Conservation (phyloP, 129 eudicot species). For the Flaveria robusta region DNA sequence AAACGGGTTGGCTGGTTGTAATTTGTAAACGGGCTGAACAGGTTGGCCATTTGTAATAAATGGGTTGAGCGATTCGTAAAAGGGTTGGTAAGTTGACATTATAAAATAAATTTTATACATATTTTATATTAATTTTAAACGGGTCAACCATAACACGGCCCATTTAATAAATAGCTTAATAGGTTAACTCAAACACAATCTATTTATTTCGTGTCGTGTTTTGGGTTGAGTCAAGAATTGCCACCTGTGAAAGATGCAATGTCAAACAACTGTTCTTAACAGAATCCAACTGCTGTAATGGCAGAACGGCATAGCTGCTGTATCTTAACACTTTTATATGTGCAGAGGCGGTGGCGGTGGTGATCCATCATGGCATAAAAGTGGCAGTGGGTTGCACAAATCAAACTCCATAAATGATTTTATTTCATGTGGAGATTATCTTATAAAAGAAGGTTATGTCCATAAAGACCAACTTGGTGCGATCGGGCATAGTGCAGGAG, state of each 20-base stretch:
- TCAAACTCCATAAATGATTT: conserved; percentile 78
- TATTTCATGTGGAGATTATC: conserved; percentile 71
- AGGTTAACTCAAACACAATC: neutral
- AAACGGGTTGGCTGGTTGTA: neutral
- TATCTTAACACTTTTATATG: conserved; percentile 16
- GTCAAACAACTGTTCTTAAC: neutral
- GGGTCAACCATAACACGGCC: neutral
- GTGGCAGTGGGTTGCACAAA: conserved; percentile 67
- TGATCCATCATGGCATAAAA: conserved; percentile 78
- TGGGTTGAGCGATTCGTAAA: neutral
- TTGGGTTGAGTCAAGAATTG: neutral
- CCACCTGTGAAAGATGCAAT: neutral
- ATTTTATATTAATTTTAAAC: neutral
- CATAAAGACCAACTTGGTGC: conserved; percentile 58
- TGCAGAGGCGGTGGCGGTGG: conserved; percentile 84
- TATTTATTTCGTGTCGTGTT: neutral
- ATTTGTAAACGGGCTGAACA: neutral
- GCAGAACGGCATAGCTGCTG: neutral
- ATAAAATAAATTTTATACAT: neutral
- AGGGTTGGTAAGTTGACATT: neutral
- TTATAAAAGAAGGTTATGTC: conserved; percentile 68
- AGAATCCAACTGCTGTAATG: neutral
- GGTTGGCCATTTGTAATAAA: neutral
- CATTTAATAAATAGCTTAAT: neutral
- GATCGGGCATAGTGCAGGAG: conserved; percentile 78